phyloP scores from a whole-genome alignment of 768 basidiomycete species.

The Hirschioporus abietinus region DNA sequence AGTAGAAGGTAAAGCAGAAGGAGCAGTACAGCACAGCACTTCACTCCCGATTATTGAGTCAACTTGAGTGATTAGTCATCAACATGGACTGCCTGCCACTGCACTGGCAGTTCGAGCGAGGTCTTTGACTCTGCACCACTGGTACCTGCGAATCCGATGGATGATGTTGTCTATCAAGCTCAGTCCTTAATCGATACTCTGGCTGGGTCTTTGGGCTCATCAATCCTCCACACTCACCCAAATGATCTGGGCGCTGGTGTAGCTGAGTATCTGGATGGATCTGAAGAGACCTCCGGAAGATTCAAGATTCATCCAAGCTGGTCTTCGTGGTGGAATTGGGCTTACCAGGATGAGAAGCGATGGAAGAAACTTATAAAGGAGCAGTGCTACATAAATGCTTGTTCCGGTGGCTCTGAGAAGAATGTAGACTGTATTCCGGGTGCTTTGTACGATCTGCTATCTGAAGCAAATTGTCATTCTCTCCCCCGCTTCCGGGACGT shows the following conservation, averaged over 20 bases:
- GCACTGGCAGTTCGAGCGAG: no score
- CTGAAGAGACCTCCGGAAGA: not conserved
- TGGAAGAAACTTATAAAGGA: slow-evolving; percentile 24
- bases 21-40: not conserved
- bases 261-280: not conserved
- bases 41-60: not conserved
- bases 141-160: not conserved
- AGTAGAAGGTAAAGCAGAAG: not conserved
- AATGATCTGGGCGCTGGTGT: slow-evolving; percentile 33
- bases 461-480: slow-evolving; percentile 23
- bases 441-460: slow-evolving; percentile 19
- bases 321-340: slow-evolving; percentile 36
- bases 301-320: slow-evolving; percentile 20
- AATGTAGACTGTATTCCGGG: slow-evolving; percentile 19
- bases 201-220: not conserved
- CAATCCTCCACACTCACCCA: slow-evolving; percentile 42
- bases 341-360: slow-evolving; percentile 14
- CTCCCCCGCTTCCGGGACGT: slow-evolving; percentile 11
- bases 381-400: slow-evolving; percentile 15
- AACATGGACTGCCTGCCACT: not conserved
- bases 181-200: not conserved
- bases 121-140: no score
- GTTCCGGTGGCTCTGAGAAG: slow-evolving; percentile 18
- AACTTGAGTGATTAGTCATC: not conserved
- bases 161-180: not conserved